Evolutionary conservation across 148 eudicot species (phyloP).

Genomic region (Vaccinium macrocarpon): DNA sequence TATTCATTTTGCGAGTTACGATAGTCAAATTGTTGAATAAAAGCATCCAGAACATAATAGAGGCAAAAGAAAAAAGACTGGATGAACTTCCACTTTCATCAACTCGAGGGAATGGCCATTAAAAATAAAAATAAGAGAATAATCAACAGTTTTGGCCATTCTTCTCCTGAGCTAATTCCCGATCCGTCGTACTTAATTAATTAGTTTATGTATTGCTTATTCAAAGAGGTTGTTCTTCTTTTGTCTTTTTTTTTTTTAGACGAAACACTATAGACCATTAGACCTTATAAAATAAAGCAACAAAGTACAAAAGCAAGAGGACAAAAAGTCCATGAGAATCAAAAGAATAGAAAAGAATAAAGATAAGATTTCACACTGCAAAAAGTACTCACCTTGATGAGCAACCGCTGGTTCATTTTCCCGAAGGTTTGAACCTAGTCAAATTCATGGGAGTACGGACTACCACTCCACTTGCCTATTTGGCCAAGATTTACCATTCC

Average conservation of each 20-base stretch:
- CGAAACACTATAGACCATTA: neutral
- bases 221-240: conserved; percentile 17
- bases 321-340: neutral
- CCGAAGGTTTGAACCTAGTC: neutral
- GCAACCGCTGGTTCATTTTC: conserved; percentile 19
- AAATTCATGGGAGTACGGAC: no score
- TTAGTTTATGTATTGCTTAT: conserved; percentile 18
- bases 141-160: conserved; percentile 12
- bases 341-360: neutral
- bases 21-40: neutral
- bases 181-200: conserved; percentile 15
- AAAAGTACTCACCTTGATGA: conserved; percentile 28
- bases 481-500: neutral
- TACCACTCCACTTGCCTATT: neutral
- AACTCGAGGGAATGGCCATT: conserved; percentile 13
- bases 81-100: conserved; percentile 11
- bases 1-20: neutral
- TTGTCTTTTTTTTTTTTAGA: neutral
- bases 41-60: conserved; percentile 2
- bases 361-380: neutral
- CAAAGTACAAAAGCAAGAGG: neutral
- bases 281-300: neutral
- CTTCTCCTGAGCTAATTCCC: conserved; percentile 14
- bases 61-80: neutral
- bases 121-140: neutral